Evolutionary conservation across 352 stramenopile species (phyloP), one percentile per base, ranked within the genome.

Genomic region (Phytophthora agathidicida): DNA sequence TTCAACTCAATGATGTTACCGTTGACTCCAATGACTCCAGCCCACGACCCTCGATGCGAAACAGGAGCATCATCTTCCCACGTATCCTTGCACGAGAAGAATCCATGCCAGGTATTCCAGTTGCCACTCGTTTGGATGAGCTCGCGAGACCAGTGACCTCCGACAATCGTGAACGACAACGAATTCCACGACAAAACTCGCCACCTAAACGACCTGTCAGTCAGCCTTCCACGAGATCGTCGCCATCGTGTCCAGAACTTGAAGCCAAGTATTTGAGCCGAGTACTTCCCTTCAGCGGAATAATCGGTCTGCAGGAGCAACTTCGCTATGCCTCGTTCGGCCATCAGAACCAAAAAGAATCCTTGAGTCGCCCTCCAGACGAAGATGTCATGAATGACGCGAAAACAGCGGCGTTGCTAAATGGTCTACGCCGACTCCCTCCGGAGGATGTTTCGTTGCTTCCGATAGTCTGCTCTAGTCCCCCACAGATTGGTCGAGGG

Each of bases 251-350:
- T 38, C 63, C 64, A 0, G 64, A 79, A 14, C 20, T 73, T 7
- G 71, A 88, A 57, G 76, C 85, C 24, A 46, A 63, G 14, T 83
- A 82, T 33, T 65, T 90, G 7, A 77, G 84, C 56, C 43, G 52
- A 7, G 24, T 59, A 6, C 60, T 89, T 11, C 76, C 81, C 0
- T 77, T 75, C 49, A 62, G 58, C 8, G 55, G 71, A 20, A 82
- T 88, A 24, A 49, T 88, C 4, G 19, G 20, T 0, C 68, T 88
- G 10, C 61, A 62, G 1, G 69, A 88, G 0, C 77, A 90, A 47
- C 60, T 88, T 11, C 74, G 49, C 7, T 88, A 69, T 36, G 75
- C 65, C 16, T 75, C 69, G 19, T 75, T 85, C 37, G 58, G 65
- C 13, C 60, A 71, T 19, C 70, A 79, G 8, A 30, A 58, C 2